Evolutionary conservation across 345 rosid species (phyloP).

Genomic region (Arabidopsis suecica): DNA sequence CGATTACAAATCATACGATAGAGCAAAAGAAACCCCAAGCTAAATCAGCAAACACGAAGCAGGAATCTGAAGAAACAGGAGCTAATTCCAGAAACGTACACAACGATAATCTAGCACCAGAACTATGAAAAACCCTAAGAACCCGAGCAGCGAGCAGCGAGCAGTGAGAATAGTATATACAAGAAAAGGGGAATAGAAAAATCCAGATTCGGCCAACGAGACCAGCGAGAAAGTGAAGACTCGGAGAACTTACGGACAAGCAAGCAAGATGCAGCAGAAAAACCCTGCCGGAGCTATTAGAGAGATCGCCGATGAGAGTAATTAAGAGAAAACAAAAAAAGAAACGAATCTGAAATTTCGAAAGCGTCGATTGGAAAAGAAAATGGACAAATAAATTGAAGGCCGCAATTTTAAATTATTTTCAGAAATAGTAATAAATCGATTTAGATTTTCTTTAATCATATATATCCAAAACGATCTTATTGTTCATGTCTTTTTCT

Average conservation of each 20-base stretch:
- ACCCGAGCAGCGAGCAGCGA: constrained; percentile 5
- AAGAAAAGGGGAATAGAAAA: too few relatives aligned
- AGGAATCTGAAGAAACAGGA: not conserved
- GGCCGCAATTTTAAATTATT: too few relatives aligned
- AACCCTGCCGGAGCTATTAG: constrained; percentile 20
- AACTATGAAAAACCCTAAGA: constrained; percentile 6
- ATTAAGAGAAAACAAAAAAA: not conserved
- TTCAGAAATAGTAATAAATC: too few relatives aligned
- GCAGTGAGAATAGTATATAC: not conserved
- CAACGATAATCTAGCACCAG: not conserved
- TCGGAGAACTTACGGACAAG: constrained; percentile 27
- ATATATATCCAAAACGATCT: too few relatives aligned
- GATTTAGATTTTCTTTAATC: too few relatives aligned
- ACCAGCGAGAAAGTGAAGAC: not conserved
- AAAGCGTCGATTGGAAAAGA: too few relatives aligned
- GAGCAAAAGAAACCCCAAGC: not conserved
- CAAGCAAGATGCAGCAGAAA: not conserved
- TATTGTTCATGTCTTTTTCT: too few relatives aligned
- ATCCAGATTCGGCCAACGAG: too few relatives aligned
- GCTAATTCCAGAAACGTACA: not conserved
- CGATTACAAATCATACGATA: not conserved
- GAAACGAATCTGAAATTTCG: not conserved
- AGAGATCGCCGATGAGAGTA: not conserved
- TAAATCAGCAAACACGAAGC: not conserved
- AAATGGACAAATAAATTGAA: too few relatives aligned